Base-by-base conservation (phyloP, 176 grass and related monocot genomes). In the Cymbopogon citratus region DNA sequence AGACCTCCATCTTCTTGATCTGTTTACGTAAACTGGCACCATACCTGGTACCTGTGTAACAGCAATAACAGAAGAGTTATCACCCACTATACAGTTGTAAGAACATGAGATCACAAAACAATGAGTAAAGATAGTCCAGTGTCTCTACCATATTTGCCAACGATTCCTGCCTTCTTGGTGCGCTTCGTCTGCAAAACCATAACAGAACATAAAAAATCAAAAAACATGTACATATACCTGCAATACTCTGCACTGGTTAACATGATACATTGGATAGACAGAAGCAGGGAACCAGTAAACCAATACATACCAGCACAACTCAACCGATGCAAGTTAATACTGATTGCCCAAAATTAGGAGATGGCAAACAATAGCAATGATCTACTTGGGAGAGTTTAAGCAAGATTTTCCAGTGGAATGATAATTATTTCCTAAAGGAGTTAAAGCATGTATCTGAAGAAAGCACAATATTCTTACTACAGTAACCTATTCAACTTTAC, bases 1-100 rank as follows among this genome's bases (percentile, higher is more conserved):
- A 95, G 33, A 98, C 92, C 82, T 98, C 95, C 95, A 98, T 98
- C 80, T 98, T 98, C 90, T 98, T 95, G 79, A 98, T 98, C 80
- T 95, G 92, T 73, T 98, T 98, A 82, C 95, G 90, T 77, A 98
- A 88, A 87, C 95, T 98, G 46, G 95, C 95, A 93, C 95, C 95
- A 78, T 98, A 98, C 80, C 95, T 95, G 25, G 95, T 98, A 14
- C 95, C 92, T 98, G 18, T 13, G 25, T 7, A 63, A 28, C 60
- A 63, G 12, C 60, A 63, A 28, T 63, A 63, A 29, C 60, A 63
- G 29, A 63, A 27, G 25, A 27, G 25, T 28, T 0, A 29, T 6
- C 60, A 29, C 14, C 60, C 12, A 63, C 25, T 28, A 62, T 13
- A 28, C 11, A 28, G 5, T 28, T 12, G 25, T 62, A 62, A 62